Base-by-base conservation (phyloP, 176 grass and related monocot species). In the Rhynchospora tenuis region DNA sequence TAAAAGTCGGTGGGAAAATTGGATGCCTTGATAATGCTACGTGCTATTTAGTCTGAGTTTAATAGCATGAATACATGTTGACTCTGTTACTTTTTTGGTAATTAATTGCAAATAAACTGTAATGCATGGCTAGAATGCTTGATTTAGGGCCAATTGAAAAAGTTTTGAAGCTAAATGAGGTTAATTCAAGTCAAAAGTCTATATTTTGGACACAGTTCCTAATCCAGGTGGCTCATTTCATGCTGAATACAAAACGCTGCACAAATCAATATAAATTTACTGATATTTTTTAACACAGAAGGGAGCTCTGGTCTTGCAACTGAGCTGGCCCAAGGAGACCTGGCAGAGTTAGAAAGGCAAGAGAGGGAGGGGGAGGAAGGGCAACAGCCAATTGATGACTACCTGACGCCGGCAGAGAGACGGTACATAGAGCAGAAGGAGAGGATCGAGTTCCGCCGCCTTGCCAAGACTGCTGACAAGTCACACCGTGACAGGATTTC, bases 401-500 rank as follows among this genome's bases (percentile, higher is more conserved):
- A 89, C 43, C 85, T 94, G 51, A 98, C 92, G 10, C 89, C 95
- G 46, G 92, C 90, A 0, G 95, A 94, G 79, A 87, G 84, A 27
- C 85, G 92, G 28, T 94, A 98, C 44, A 80, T 94, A 4, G 95
- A 98, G 72, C 90, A 98, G 86, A 98, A 89, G 73, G 89, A 91
- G 73, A 94, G 72, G 83, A 93, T 94, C 60, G 86, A 91, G 15
- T 82, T 56, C 59, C 92, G 78, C 17, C 94, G 85, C 71, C 0
- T 93, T 79, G 90, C 95, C 1, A 94, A 98, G 77, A 93, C 88
- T 0, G 78, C 94, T 24, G 87, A 91, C 86, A 97, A 97, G 77
- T 97, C 94, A 0, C 90, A 94, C 69, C 88, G 90, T 26, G 92
- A 91, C 50, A 88, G 89, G 47, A 97, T 97, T 79, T 89, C 91